These are phyloP conservation scores for Coemansia sp. DNA, from an alignment of 192 early-diverging fungal genomes.

Conservation along the genomic window DNA sequence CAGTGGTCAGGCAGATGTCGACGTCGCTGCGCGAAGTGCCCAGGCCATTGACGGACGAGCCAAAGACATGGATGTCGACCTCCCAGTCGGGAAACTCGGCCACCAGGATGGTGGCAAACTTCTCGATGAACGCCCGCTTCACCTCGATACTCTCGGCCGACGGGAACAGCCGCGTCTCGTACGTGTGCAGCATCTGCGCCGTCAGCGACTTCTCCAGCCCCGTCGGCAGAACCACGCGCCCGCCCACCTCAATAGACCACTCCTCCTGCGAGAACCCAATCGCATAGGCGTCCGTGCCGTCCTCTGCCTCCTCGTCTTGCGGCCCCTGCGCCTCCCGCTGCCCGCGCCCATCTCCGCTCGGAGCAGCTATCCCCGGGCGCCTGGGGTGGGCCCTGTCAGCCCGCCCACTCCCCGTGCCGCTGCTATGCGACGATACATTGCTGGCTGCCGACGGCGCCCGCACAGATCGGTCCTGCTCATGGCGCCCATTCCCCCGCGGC, in stretches of 20 bases:
- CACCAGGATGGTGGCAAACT: slow-evolving; percentile 73
- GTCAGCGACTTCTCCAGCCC: slow-evolving; percentile 49
- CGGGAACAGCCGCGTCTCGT: slow-evolving; percentile 55
- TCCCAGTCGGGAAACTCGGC: slow-evolving; percentile 75
- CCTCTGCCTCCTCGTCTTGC: slow-evolving; percentile 1
- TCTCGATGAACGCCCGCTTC: slow-evolving; percentile 63
- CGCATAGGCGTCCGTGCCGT: slow-evolving; percentile 19
- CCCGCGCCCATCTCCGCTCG: too few species aligned
- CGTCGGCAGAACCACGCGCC: slow-evolving; percentile 24
- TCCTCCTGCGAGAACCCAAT: slow-evolving; percentile 34
- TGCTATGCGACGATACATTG: too few species aligned
- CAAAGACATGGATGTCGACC: slow-evolving; percentile 81
- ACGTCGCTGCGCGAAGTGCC: slow-evolving; percentile 82
- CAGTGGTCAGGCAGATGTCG: slow-evolving; percentile 87
- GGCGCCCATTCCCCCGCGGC: neutral
- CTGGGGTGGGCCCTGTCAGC: neutral
- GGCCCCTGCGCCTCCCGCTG: too few species aligned
- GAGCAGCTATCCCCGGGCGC: too few species aligned
- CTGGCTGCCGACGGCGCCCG: neutral
- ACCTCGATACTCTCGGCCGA: slow-evolving; percentile 61
- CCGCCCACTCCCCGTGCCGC: too few species aligned
- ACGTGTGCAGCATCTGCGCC: slow-evolving; percentile 57
- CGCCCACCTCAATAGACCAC: slow-evolving; percentile 30
- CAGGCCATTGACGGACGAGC: slow-evolving; percentile 86
- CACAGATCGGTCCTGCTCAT: neutral